Percentiles rank a stretch among this genome's conserved stretches.
phyloP scores from a whole-genome alignment of 331 rosid genomes.

The Quercus tomentella region DNA sequence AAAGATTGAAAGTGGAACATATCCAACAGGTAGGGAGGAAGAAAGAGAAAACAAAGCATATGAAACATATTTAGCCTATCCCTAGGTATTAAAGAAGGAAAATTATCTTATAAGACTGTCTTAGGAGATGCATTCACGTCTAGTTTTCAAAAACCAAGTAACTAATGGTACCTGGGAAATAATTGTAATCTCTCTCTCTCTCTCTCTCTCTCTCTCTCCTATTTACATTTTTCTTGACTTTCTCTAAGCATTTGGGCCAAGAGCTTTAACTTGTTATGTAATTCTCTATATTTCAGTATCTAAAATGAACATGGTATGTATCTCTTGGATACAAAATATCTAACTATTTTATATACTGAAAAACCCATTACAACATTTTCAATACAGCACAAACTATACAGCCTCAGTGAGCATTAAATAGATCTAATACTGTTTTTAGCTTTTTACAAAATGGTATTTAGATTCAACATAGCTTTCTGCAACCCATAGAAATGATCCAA shows the following conservation, averaged over 20 bases:
- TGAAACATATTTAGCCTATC: too few species aligned
- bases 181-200: not conserved
- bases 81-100: too few species aligned
- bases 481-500: slow-evolving; percentile 88
- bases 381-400: slow-evolving; percentile 31
- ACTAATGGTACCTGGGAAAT: too few species aligned
- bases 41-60: too few species aligned
- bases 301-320: not conserved
- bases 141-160: too few species aligned
- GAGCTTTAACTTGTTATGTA: not conserved
- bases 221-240: not conserved
- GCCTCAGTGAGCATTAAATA: slow-evolving; percentile 8
- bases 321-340: not conserved
- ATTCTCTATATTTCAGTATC: not conserved
- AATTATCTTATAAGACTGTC: too few species aligned
- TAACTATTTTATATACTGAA: not conserved
- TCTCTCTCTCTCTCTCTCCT: not conserved
- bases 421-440: slow-evolving; percentile 26
- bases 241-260: not conserved
- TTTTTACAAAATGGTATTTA: slow-evolving; percentile 62
- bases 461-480: slow-evolving; percentile 81
- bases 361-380: slow-evolving; percentile 7
- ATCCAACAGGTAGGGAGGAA: too few species aligned
- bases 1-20: too few species aligned
- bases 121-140: too few species aligned